Percentiles rank a stretch among this genome's conserved stretches.
phyloP scores from a whole-genome alignment of 164 flowering plant genomes.

The Houttuynia cordata region DNA sequence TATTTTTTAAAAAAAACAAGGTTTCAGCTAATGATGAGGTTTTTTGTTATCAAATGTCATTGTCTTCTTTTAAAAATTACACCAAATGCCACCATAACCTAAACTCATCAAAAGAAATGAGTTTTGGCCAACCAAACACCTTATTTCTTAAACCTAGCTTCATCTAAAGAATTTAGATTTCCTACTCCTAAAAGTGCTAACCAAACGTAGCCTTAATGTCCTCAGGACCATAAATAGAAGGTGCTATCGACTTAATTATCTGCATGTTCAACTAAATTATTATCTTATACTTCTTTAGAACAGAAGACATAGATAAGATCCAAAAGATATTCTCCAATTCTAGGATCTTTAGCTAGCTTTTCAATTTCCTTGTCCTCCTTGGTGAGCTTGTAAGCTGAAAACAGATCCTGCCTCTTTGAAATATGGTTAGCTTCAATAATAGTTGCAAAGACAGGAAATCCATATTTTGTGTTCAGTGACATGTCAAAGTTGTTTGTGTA shows the following conservation, averaged over 20 bases:
- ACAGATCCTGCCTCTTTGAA: slow-evolving; percentile 94
- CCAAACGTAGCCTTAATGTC: too few relatives aligned
- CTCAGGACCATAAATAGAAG: slow-evolving; percentile 96
- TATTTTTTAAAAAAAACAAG: too few relatives aligned
- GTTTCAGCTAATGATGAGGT: too few relatives aligned
- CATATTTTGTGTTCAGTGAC: slow-evolving; percentile 91
- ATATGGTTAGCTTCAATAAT: slow-evolving; percentile 90
- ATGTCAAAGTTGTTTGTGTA: slow-evolving; percentile 93
- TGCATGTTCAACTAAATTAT: slow-evolving; percentile 13
- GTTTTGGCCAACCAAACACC: too few relatives aligned
- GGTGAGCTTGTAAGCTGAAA: slow-evolving; percentile 94
- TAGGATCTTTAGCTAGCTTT: slow-evolving; percentile 90
- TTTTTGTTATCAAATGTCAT: too few relatives aligned
- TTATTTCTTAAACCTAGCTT: too few relatives aligned
- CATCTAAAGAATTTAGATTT: too few relatives aligned
- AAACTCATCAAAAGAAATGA: too few relatives aligned
- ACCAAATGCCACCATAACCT: too few relatives aligned
- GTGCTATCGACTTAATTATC: slow-evolving; percentile 95
- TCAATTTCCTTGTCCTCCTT: slow-evolving; percentile 92
- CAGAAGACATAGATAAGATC: neutral
- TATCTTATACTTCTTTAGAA: neutral
- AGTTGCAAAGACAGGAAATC: slow-evolving; percentile 95
- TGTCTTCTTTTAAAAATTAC: too few relatives aligned
- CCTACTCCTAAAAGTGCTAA: too few relatives aligned
- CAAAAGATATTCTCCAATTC: slow-evolving; percentile 70